Evolutionary conservation across 345 rosid genomes (phyloP), one percentile per base, ranked within the genome.

Genomic region (Gossypium ekmanianum): DNA sequence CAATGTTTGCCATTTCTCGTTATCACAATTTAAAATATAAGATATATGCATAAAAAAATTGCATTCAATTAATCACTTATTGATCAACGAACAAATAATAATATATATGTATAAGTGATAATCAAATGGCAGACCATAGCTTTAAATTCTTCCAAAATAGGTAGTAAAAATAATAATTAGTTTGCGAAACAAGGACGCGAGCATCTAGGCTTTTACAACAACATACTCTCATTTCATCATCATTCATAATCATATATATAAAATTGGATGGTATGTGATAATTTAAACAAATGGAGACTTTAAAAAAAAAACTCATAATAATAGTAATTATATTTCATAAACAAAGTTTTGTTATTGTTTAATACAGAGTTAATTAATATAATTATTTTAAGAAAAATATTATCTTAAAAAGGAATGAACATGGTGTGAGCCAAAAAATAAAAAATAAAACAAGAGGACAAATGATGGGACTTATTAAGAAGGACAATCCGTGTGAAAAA

Each of bases 101-200:
- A 8, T 8, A 45, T 50, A 13, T 12, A 50, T 14, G 39, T 34
- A 24, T 24, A 24, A 2, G 16, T 61, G 48, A 63, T 63, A 5
- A n/a, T 41, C 50, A 9, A 14, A 39, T 64, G 68, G 26, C 69
- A 64, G 69, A 64, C 51, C 2, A 1, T 17, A 45, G 48, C 68
- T 64, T 64, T 39, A 63, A 63, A 16, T 62, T 62, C 67, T 62
- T 14, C 47, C 68, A 34, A 63, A 34, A 3, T 64, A 29, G 66
- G 66, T 1, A 7, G 67, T 9, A 16, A 17, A 62, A 17, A 62
- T 3, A 34, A 34, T 62, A 16, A 62, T 62, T 61, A 61, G 44
- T 61, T 34, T 62, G 67, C 16, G 24, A 61, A 61, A 27, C 10
- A 27, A 61, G 24, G 41, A 41, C 68, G 50, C 41, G 41, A 34